Conservation (phyloP, 306 rosid genomes). For the Erythrophleum fordii region DNA sequence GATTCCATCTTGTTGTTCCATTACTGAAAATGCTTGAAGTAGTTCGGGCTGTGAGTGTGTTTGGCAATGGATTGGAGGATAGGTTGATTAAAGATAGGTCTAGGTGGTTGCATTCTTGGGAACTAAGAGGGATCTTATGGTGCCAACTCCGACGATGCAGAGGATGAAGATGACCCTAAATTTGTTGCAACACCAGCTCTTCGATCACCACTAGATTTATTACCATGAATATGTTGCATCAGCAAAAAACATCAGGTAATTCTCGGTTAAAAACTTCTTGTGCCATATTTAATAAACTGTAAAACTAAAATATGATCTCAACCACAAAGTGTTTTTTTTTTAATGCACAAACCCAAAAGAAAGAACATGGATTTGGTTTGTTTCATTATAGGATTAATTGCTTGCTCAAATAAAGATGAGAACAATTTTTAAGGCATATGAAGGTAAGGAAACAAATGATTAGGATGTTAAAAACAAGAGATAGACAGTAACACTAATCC, state of each 20-base stretch:
- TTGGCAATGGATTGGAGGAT: neutral
- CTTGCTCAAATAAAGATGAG: neutral
- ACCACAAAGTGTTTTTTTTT: neutral
- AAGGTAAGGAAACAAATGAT: neutral
- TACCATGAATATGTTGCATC: constrained; percentile 42
- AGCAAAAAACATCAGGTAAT: constrained; percentile 22
- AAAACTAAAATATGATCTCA: neutral
- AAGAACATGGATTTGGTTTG: no score
- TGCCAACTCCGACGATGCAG: neutral
- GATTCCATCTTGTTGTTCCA: constrained; percentile 37
- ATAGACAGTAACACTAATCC: neutral
- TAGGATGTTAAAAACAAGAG: no score
- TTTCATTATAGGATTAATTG: neutral
- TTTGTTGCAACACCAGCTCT: constrained; percentile 9
- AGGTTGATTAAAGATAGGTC: neutral
- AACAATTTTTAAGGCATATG: neutral
- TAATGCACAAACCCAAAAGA: no score
- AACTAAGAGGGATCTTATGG: neutral
- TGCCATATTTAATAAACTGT: constrained; percentile 1
- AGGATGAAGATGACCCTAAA: neutral
- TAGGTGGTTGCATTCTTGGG: constrained; percentile 6
- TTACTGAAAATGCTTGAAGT: neutral
- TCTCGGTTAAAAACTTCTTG: constrained; percentile 13
- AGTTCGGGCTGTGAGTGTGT: neutral
- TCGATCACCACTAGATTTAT: constrained; percentile 7